Percentiles rank a stretch among this genome's conserved stretches.
phyloP scores from a whole-genome alignment of 192 early-diverging fungal genomes.

The Linnemannia elongata region DNA sequence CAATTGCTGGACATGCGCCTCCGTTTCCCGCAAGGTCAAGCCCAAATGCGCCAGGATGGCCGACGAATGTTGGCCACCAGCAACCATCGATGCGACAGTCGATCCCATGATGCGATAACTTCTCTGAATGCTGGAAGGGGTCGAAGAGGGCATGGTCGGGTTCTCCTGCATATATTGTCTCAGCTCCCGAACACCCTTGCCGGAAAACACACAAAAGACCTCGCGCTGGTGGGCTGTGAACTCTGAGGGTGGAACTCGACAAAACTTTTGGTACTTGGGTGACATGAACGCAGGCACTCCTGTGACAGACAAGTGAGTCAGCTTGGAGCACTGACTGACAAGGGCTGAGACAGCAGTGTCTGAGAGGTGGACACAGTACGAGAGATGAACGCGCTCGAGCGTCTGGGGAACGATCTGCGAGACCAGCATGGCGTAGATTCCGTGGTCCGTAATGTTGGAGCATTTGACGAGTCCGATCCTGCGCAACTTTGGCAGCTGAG shows the following conservation, averaged over 20 bases:
- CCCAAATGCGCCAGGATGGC: conserved; percentile 40
- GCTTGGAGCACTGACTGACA: conserved; percentile 59
- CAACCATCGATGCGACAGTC: conserved; percentile 39
- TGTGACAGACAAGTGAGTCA: conserved; percentile 70
- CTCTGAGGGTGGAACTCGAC: conserved; percentile 65
- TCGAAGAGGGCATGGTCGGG: conserved; percentile 12
- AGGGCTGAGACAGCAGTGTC: conserved; percentile 60
- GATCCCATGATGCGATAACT: conserved; percentile 50
- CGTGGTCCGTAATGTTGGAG: conserved; percentile 67
- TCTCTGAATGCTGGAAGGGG: conserved; percentile 25
- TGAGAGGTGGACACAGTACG: conserved; percentile 67
- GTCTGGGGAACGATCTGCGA: conserved; percentile 57
- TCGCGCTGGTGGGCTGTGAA: conserved; percentile 67
- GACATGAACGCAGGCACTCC: conserved; percentile 68
- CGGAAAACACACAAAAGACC: conserved; percentile 72
- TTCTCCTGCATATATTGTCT: conserved; percentile 58
- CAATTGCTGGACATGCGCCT: conserved; percentile 13
- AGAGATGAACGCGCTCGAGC: conserved; percentile 69
- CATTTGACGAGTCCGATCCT: conserved; percentile 75
- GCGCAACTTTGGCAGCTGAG: conserved; percentile 65
- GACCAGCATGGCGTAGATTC: conserved; percentile 64
- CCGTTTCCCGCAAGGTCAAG: conserved; percentile 27
- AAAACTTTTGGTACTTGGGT: conserved; percentile 63
- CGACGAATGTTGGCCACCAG: conserved; percentile 42
- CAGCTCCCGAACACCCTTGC: conserved; percentile 68